Base-by-base conservation (phyloP, 1,284 basidiomycete genomes). In the Boletellus sp. region DNA sequence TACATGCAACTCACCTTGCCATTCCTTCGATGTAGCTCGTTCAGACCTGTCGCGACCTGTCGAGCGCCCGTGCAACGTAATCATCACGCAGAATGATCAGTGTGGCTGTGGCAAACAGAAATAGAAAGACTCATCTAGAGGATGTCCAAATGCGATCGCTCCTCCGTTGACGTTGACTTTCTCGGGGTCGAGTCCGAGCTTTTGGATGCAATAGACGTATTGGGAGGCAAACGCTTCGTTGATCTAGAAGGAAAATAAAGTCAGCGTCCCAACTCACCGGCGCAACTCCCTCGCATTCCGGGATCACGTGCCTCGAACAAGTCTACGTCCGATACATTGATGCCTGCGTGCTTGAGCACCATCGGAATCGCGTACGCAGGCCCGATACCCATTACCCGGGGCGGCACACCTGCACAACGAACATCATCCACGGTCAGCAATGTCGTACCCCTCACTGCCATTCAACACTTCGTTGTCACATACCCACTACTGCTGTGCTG, bases 151-250 rank as follows among this genome's bases (percentile, higher is more conserved):
- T 12, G 91, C 92, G 59, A 93, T 93, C 0, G 91, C 93, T 1
- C 94, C 93, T 28, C 93, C 93, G 59, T 92, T 89, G 13, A 93
- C 89, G 64, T 96, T 94, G 44, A 94, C 87, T 74, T 89, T 84
- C 47, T 80, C 78, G 28, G 74, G 71, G 58, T 83, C 77, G n/a
- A 97, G 73, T 28, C 78, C 79, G 32, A 97, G 79, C 62, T 84
- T 75, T 57, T 87, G 82, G 42, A 93, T 74, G 48, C 83, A 85
- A 71, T 96, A 93, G 19, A 93, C 82, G 49, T 83, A 90, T 75
- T 93, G 91, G 0, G 90, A 93, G 10, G 92, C 90, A 60, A 94
- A 94, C 1, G 92, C 92, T 69, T 97, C 93, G 71, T 97, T 97
- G 64, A 93, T 86, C 86, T 91, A 24, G 3, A 26, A 19, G 13